A percentile compares a stretch with the other conserved stretches of the same genome.
phyloP scores from a whole-genome alignment of 371 early-diverging fungal species.

The Dichotomocladium elegans region DNA sequence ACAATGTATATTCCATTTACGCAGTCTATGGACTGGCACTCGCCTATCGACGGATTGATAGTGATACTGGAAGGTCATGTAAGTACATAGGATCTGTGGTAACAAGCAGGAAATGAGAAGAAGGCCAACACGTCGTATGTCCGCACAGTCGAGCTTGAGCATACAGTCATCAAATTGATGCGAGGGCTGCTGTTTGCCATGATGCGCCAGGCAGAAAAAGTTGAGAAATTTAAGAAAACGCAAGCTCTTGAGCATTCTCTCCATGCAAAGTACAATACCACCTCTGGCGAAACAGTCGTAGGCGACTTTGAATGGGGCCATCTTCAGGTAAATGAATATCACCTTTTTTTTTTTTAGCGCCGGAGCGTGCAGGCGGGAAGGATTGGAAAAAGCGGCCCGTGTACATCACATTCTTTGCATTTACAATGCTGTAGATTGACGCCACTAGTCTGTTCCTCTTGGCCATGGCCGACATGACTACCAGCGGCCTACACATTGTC shows the following conservation, averaged over 20 bases:
- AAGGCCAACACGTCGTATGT: no score
- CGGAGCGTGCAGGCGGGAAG: not conserved
- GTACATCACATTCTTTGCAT: not conserved
- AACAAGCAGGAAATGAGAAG: no score
- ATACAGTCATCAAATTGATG: conserved; percentile 77
- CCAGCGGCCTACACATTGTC: conserved; percentile 73
- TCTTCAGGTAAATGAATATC: conserved; percentile 40
- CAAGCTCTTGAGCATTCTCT: conserved; percentile 68
- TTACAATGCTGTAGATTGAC: conserved; percentile 59
- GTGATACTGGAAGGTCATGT: conserved; percentile 81
- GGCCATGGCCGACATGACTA: conserved; percentile 84
- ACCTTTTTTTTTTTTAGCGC: not conserved
- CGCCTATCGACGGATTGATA: conserved; percentile 82
- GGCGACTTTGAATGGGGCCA: conserved; percentile 86
- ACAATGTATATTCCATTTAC: conserved; percentile 92
- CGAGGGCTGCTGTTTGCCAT: conserved; percentile 77
- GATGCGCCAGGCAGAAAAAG: conserved; percentile 87
- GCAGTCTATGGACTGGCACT: conserved; percentile 84
- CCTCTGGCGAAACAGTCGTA: conserved; percentile 83
- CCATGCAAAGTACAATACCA: conserved; percentile 89
- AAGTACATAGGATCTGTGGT: conserved; percentile 34
- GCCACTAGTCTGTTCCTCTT: conserved; percentile 83
- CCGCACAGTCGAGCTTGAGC: conserved; percentile 82
- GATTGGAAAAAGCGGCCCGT: not conserved
- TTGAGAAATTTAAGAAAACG: conserved; percentile 79